phyloP scores from a whole-genome alignment of 129 eudicot genomes.

The Cynara cardunculus region DNA sequence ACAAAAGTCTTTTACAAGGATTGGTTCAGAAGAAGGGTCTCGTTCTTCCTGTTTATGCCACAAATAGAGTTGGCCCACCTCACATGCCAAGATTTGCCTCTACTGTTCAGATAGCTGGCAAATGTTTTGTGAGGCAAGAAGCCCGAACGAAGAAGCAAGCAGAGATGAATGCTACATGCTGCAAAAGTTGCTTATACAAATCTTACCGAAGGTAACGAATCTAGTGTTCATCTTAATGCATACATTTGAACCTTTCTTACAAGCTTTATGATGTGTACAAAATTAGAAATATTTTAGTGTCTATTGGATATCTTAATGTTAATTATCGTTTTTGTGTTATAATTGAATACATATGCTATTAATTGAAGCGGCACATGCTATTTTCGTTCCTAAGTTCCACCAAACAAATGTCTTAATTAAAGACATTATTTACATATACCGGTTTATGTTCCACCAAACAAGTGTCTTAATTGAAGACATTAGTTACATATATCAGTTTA shows the following conservation, averaged over 20 bases:
- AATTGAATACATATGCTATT: neutral
- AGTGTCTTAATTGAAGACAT: neutral
- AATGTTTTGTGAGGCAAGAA: constrained; percentile 47
- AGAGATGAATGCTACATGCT: constrained; percentile 71
- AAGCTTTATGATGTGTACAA: neutral
- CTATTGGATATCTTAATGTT: neutral
- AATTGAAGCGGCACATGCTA: neutral
- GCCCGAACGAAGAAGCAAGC: constrained; percentile 74
- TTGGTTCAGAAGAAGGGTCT: constrained; percentile 51
- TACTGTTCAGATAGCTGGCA: constrained; percentile 47
- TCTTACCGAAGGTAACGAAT: constrained; percentile 46
- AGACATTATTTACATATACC: constrained; percentile 11
- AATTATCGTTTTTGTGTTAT: neutral
- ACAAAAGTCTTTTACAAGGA: constrained; percentile 74
- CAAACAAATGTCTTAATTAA: neutral
- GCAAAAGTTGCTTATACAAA: constrained; percentile 71
- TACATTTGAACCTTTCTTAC: neutral
- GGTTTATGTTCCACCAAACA: too few relatives aligned
- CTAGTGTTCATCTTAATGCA: neutral
- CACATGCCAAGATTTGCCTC: constrained; percentile 58
- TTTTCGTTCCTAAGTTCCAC: constrained; percentile 1
- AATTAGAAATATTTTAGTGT: neutral
- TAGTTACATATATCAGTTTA: neutral
- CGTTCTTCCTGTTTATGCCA: constrained; percentile 40
- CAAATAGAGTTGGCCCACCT: constrained; percentile 41